Evolutionary conservation across 257 asterid species (phyloP), one percentile per base, ranked within the genome.

Genomic region (Thymus mandschuricus): DNA sequence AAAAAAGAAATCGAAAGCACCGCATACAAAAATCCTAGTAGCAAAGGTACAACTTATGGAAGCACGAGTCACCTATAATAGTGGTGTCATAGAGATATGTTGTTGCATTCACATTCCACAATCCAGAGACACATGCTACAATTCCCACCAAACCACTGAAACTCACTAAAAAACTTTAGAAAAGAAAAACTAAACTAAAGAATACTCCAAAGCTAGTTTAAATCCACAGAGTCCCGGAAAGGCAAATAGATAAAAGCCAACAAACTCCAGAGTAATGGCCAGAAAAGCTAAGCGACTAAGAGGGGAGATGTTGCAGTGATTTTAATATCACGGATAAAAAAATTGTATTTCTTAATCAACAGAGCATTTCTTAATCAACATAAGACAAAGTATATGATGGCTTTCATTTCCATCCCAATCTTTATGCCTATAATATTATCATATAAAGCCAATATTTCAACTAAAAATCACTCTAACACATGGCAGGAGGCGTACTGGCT

Each of bases 401-500:
- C 51, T 70, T 38, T 67, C 21, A 60, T 34, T 62, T 59, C 56
- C 46, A 72, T 51, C 21, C 21, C 51, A 43, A 27, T 40, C 52
- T 27, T 21, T 7, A 51, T 6, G 51, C 21, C 65, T 21, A 21
- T 33, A 38, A 34, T 29, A 50, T 77, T 70, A 74, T 11, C 31
- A 41, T 54, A 69, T 50, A 64, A 59, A 61, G 49, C 33, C 8
- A 65, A 67, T 46, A 63, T 65, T 69, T 49, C 66, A 64, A 21
- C 8, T 21, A 21, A 64, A 63, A 13, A 66, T 69, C 69, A 60
- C 12, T 10, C 35, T 38, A 60, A 49, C 11, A 58, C 64, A 77
- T 71, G 40, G 70, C n/a, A 52, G 38, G 44, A 63, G 71, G 87
- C 95, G 44, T 78, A 94, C 99, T 60, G 97, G 95, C 70, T 94